Percentiles rank a stretch among this genome's conserved stretches.
These are phyloP conservation scores for Hsuehochloa calcarea DNA, from an alignment of 176 grass and related monocot species.

Conservation along the genomic window DNA sequence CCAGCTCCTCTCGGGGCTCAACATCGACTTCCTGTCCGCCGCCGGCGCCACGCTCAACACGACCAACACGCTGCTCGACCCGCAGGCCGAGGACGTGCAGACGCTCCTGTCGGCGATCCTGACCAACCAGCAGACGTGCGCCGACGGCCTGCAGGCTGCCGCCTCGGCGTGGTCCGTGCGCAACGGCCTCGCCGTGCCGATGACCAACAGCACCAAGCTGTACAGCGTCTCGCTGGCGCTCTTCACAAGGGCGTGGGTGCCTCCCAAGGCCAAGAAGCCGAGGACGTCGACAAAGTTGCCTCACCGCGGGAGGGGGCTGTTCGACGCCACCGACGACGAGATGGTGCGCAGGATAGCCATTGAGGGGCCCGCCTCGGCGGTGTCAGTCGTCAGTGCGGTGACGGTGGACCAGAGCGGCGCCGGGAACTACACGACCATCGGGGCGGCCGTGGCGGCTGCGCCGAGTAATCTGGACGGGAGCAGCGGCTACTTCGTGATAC, in stretches of 20 bases:
- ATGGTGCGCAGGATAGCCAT: slow-evolving; percentile 45
- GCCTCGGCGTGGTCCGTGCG: slow-evolving; percentile 78
- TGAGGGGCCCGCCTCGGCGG: slow-evolving; percentile 31
- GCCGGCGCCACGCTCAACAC: slow-evolving; percentile 51
- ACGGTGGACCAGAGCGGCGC: slow-evolving; percentile 67
- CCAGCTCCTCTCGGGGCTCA: slow-evolving; percentile 69
- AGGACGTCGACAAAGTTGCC: slow-evolving; percentile 12
- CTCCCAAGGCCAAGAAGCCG: slow-evolving; percentile 30
- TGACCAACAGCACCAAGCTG: slow-evolving; percentile 70
- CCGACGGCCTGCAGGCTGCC: slow-evolving; percentile 75
- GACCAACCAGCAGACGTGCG: slow-evolving; percentile 96
- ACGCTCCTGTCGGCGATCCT: slow-evolving; percentile 85
- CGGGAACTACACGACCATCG: slow-evolving; percentile 67
- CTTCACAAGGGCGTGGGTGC: slow-evolving; percentile 86
- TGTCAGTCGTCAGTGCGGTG: slow-evolving; percentile 45
- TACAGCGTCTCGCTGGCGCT: slow-evolving; percentile 89
- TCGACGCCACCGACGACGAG: slow-evolving; percentile 47
- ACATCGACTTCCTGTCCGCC: slow-evolving; percentile 76
- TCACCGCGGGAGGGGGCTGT: slow-evolving; percentile 43
- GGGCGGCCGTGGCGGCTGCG: slow-evolving; percentile 57
- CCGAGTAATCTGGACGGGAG: slow-evolving; percentile 47
- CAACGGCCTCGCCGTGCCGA: slow-evolving; percentile 63
- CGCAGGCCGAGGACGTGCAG: slow-evolving; percentile 69
- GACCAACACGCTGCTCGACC: slow-evolving; percentile 63
- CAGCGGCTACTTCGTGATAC: slow-evolving; percentile 78